Evolutionary conservation across 805 yeast species (phyloP).

Genomic region (Hanseniaspora nectarophila): DNA sequence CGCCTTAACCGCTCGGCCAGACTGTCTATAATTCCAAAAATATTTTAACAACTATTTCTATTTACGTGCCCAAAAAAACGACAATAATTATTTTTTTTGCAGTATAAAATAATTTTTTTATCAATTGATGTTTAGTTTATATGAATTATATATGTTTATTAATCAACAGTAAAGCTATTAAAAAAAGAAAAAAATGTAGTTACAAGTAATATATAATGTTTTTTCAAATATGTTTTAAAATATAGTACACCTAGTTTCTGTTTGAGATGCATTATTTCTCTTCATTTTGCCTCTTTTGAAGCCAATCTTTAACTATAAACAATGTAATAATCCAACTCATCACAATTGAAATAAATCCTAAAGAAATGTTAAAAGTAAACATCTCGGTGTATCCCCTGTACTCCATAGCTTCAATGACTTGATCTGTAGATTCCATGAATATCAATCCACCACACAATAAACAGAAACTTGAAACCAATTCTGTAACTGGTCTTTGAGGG

Average conservation of each 20-base stretch:
- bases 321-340: conserved; percentile 83
- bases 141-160: too few relatives aligned
- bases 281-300: conserved; percentile 21
- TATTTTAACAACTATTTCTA: not conserved
- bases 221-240: too few relatives aligned
- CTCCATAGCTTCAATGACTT: conserved; percentile 67
- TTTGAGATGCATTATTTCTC: not conserved
- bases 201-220: too few relatives aligned
- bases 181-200: not conserved
- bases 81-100: too few relatives aligned
- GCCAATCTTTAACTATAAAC: conserved; percentile 48
- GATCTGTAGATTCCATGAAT: conserved; percentile 86
- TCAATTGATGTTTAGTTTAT: too few relatives aligned
- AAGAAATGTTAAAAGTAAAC: conserved; percentile 81
- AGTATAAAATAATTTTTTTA: not conserved
- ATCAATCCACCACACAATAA: conserved; percentile 79
- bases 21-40: conserved; percentile 30
- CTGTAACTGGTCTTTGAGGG: conserved; percentile 65
- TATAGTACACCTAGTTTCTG: too few relatives aligned
- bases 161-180: too few relatives aligned
- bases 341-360: conserved; percentile 62
- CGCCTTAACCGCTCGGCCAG: conserved; percentile 74
- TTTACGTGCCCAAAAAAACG: not conserved
- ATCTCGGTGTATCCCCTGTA: conserved; percentile 73
- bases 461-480: conserved; percentile 65